phyloP scores from a whole-genome alignment of 1,284 basidiomycete species.

The Inonotus hispidus region DNA sequence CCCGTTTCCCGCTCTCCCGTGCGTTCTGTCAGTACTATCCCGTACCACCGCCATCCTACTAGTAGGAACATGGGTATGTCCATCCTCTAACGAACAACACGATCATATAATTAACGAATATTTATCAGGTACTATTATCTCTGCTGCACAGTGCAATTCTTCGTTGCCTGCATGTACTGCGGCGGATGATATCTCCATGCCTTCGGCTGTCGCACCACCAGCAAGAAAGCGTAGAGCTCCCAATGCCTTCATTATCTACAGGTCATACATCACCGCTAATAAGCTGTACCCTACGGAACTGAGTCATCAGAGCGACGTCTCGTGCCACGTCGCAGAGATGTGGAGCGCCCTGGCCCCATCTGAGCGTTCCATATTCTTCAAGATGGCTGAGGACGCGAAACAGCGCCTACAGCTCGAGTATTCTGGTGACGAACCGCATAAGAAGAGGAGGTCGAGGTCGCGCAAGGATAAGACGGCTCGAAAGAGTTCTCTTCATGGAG shows the following conservation, averaged over 20 bases:
- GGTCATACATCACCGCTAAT: background rate
- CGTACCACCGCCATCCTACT: background rate
- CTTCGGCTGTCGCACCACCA: background rate
- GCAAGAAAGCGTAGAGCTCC: background rate
- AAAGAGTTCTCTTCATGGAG: constrained; percentile 30
- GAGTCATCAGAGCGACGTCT: constrained; percentile 7
- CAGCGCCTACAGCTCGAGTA: background rate
- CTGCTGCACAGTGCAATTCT: background rate
- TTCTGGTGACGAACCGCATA: background rate
- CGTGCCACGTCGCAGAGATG: background rate
- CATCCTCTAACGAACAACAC: background rate
- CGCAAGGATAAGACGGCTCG: constrained; percentile 23
- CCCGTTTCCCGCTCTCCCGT: background rate
- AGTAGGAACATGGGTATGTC: too few species aligned
- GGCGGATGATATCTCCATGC: background rate
- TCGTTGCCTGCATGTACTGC: background rate
- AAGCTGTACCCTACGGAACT: background rate
- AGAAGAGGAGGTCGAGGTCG: constrained; percentile 24
- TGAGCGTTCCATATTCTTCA: background rate
- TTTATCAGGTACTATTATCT: background rate
- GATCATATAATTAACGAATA: background rate
- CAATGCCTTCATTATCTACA: constrained; percentile 12
- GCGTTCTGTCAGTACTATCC: too few species aligned
- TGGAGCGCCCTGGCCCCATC: background rate
- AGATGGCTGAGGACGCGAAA: background rate